phyloP scores from a whole-genome alignment of 768 basidiomycete species.

The Boletus subparvulus region DNA sequence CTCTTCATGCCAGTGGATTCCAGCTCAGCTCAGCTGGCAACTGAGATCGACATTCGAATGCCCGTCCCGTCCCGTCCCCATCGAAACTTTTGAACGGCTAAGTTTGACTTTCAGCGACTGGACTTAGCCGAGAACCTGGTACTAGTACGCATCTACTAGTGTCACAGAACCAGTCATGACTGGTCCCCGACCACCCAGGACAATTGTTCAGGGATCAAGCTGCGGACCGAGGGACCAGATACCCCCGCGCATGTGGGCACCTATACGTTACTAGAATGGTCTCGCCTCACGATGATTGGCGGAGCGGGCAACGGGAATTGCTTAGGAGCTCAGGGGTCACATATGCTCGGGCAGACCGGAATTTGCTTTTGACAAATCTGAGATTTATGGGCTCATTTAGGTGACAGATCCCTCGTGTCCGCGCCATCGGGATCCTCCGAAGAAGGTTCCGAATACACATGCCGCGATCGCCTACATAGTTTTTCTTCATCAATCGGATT shows the following conservation, averaged over 20 bases:
- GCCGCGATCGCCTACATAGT: slow-evolving; percentile 23
- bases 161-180: background rate
- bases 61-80: background rate
- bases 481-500: slow-evolving; percentile 11
- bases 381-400: slow-evolving; percentile 28
- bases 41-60: background rate
- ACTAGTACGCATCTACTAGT: background rate
- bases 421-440: slow-evolving; percentile 25
- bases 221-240: background rate
- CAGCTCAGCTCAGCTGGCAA: slow-evolving; percentile 10
- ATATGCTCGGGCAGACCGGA: slow-evolving; percentile 7
- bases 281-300: slow-evolving; percentile 2
- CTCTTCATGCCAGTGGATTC: background rate
- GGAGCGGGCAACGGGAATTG: slow-evolving; percentile 9
- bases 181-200: background rate
- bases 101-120: slow-evolving; percentile 4
- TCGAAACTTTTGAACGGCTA: slow-evolving; percentile 16
- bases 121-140: background rate
- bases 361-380: slow-evolving; percentile 24
- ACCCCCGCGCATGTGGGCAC: background rate
- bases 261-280: background rate
- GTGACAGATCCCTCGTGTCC: slow-evolving; percentile 16
- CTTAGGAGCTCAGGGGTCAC: slow-evolving; percentile 23
- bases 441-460: slow-evolving; percentile 11
- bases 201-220: background rate